Base-by-base conservation (phyloP, 2,329 filamentous ascomycete species). In the Hypomyces perniciosus region DNA sequence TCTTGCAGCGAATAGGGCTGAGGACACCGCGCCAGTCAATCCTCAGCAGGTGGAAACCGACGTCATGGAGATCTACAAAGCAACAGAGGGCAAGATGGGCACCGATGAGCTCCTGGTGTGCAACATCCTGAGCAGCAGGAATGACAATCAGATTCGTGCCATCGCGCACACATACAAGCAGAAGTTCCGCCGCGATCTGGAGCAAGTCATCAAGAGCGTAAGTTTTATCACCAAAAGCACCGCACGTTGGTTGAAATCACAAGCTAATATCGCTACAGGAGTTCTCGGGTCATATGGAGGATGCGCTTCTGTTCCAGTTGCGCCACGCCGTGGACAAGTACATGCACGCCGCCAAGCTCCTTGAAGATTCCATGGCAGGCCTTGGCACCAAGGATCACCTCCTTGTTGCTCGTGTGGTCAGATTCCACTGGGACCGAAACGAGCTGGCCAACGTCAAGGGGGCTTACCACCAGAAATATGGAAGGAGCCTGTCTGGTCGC, bases 281-380 rank as follows among this genome's bases (percentile, higher is more conserved):
- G 62, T 96, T 96, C 69, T 88, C 85, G 0, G 92, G 92, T 1
- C 92, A 97, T 65, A 96, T 97, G 90, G 77, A 91, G 65, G 81
- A 88, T 12, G 90, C 90, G 0, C 78, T 97, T 1, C 71, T 93
- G 28, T 84, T 83, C 65, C 90, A 96, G 67, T 73, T 96, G n/a
- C 79, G 79, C 8, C 77, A 85, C 9, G 92, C 88, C 3, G 73
- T 80, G 5, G 90, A 96, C 68, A 88, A 86, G 57, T 89, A 88
- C 52, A 86, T 88, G 76, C 85, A 90, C 57, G 91, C 95, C 60
- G 93, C 91, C 1, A 72, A 79, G 26, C 74, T 89, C 4, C 76
- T 97, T n/a, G 90, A 96, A 65, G 86, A 88, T 10, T 77, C 86
- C 12, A 97, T 97, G 92, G 79, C 81, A 1, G 93, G 92, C 0